Conservation (phyloP, 306 rosid species). For the Cucurbita pepo region DNA sequence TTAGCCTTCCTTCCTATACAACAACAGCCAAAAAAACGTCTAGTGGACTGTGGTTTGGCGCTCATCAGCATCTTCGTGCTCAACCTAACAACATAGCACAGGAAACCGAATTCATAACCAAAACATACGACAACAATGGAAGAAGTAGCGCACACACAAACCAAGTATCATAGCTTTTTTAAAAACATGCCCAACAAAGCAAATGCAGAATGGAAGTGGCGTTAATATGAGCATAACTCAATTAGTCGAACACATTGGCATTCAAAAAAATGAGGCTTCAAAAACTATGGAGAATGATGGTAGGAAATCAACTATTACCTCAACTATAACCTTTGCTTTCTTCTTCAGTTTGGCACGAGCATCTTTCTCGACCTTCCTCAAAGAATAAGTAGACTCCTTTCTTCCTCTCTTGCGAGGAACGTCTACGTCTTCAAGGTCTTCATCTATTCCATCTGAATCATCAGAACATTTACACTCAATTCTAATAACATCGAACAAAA, state of each 20-base stretch:
- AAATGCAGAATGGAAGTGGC: not conserved
- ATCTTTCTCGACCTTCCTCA: slow-evolving; percentile 36
- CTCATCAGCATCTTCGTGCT: slow-evolving; percentile 32
- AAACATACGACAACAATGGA: not conserved
- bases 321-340: slow-evolving; percentile 55
- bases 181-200: not conserved
- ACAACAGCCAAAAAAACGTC: not conserved
- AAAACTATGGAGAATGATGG: not conserved
- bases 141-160: not conserved
- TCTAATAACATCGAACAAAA: not conserved
- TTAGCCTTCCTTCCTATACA: not conserved
- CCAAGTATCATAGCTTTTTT: not conserved
- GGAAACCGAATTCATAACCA: not conserved
- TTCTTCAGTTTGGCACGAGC: slow-evolving; percentile 42
- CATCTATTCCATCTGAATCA: slow-evolving; percentile 40
- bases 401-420: slow-evolving; percentile 21
- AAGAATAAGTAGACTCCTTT: slow-evolving; percentile 18
- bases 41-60: slow-evolving; percentile 38
- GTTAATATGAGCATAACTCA: too few relatives aligned
- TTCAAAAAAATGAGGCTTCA: too few relatives aligned
- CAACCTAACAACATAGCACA: slow-evolving; percentile 17
- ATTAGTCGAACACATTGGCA: too few relatives aligned
- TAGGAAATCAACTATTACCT: slow-evolving; percentile 37
- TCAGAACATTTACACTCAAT: slow-evolving; percentile 8
- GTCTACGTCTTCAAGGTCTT: slow-evolving; percentile 38